Evolutionary conservation across 495 filamentous ascomycete species (phyloP), one percentile per base, ranked within the genome.

Genomic region (Xylaria grammica): DNA sequence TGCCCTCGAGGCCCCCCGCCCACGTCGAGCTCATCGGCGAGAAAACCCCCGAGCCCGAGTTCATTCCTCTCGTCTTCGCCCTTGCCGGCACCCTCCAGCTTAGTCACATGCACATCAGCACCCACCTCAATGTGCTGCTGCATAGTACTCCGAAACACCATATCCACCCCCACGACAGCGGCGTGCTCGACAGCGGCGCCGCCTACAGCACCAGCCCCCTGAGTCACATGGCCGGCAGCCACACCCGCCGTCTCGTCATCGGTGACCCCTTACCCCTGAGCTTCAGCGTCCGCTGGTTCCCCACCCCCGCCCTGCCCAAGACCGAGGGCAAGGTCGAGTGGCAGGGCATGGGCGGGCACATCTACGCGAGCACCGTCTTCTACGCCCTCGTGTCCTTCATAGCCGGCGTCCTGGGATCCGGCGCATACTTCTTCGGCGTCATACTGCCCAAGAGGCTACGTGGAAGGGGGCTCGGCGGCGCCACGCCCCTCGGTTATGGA

Each of bases 81-180:
- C 79, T 99, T 22, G 87, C 93, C 48, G 95, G 95, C 19, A 94
- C 91, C 0, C 83, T 98, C 20, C 94, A 99, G 73, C 82, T 88
- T 32, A 91, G 87, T 70, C 95, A 99, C 73, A 81, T 99, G 65
- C 95, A 99, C 80, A 89, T 99, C 71, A 89, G 88, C 74, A 93
- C 93, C 9, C 85, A 89, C 65, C 84, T 99, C 74, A 97, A 97
- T 75, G 86, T 97, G 67, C 79, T 97, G 22, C 80, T 95, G 67
- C 93, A 97, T 72, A 92, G 89, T 63, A 87, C 86, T 19, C 82
- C 81, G 24, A 84, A 79, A 71, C 80, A 78, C 69, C 85, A 81
- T 75, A 79, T 73, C 72, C 85, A 82, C 29, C 76, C 72, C 2
- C 79, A 81, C 68, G 85, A 86, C 64, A 84, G 83, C 17, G 93